These are phyloP conservation scores for Pythium guiyangense DNA, from an alignment of 352 stramenopile species.

Conservation along the genomic window DNA sequence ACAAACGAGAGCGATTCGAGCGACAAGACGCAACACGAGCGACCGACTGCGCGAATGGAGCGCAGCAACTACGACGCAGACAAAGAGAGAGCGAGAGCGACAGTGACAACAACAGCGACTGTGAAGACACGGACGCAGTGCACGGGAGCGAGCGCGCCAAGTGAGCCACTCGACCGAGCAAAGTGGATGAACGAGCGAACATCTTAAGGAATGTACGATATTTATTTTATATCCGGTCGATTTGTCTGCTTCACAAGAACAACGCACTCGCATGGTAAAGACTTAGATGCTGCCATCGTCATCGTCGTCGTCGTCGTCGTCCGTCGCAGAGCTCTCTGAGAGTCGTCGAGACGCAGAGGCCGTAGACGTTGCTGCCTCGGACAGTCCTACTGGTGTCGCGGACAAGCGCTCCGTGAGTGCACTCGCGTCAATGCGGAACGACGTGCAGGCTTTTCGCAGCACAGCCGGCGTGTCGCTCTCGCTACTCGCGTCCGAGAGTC, in stretches of 20 bases:
- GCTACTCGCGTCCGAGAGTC: conserved; percentile 19
- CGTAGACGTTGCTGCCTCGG: background rate
- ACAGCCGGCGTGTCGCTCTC: background rate
- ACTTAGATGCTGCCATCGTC: conserved; percentile 12
- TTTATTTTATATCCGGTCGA: background rate
- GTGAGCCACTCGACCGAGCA: too few species aligned
- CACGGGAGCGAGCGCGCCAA: too few species aligned
- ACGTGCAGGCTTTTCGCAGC: conserved; percentile 6
- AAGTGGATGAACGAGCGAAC: too few species aligned
- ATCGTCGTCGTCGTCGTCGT: conserved; percentile 8
- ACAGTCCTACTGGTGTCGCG: background rate
- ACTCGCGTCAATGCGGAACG: conserved; percentile 2
- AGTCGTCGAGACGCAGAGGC: background rate
- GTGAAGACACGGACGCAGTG: too few species aligned
- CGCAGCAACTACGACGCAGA: too few species aligned
- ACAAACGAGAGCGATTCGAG: too few species aligned
- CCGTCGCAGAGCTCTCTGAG: conserved; percentile 4
- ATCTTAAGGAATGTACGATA: background rate
- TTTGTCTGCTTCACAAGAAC: too few species aligned
- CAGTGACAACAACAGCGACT: too few species aligned
- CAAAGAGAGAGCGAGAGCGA: background rate
- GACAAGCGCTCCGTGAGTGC: background rate
- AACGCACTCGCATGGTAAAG: too few species aligned
- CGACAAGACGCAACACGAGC: too few species aligned
- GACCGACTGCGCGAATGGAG: background rate